A percentile compares a stretch with the other conserved stretches of the same genome.
These are phyloP conservation scores for Epithemia pelagica DNA, from an alignment of 108 stramenopile genomes.

Conservation along the genomic window DNA sequence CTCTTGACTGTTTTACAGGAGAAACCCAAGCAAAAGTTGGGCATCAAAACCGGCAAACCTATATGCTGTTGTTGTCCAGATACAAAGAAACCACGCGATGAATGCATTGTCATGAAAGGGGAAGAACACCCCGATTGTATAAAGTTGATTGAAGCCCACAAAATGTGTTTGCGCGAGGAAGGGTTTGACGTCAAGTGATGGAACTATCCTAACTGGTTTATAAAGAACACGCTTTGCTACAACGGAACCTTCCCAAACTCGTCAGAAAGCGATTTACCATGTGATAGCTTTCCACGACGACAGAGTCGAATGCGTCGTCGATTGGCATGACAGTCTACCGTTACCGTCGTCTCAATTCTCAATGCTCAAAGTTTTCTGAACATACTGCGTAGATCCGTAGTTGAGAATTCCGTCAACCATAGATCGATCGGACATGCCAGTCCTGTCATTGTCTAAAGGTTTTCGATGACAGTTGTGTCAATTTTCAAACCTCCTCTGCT, in stretches of 20 bases:
- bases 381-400: too few species aligned
- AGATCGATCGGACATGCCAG: too few species aligned
- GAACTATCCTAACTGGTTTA: not conserved
- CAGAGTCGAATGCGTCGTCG: too few species aligned
- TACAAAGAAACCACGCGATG: slow-evolving; percentile 92
- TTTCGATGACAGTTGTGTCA: too few species aligned
- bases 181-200: slow-evolving; percentile 91
- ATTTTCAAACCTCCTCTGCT: slow-evolving; percentile 1
- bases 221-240: not conserved
- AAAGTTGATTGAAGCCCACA: slow-evolving; percentile 93
- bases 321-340: too few species aligned
- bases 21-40: slow-evolving; percentile 54
- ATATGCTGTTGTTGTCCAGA: slow-evolving; percentile 99
- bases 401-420: too few species aligned
- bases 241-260: not conserved
- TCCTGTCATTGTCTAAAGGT: too few species aligned
- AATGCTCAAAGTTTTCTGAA: too few species aligned
- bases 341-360: too few species aligned
- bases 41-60: slow-evolving; percentile 93
- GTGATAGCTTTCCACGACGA: too few species aligned
- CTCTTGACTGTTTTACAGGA: too few species aligned
- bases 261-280: too few species aligned
- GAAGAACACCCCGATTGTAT: slow-evolving; percentile 82
- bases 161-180: slow-evolving; percentile 89
- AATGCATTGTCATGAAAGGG: slow-evolving; percentile 91